A percentile compares a stretch with the other conserved stretches of the same genome.
phyloP scores from a whole-genome alignment of 2,329 filamentous ascomycete genomes.

The Aspergillus neotritici region DNA sequence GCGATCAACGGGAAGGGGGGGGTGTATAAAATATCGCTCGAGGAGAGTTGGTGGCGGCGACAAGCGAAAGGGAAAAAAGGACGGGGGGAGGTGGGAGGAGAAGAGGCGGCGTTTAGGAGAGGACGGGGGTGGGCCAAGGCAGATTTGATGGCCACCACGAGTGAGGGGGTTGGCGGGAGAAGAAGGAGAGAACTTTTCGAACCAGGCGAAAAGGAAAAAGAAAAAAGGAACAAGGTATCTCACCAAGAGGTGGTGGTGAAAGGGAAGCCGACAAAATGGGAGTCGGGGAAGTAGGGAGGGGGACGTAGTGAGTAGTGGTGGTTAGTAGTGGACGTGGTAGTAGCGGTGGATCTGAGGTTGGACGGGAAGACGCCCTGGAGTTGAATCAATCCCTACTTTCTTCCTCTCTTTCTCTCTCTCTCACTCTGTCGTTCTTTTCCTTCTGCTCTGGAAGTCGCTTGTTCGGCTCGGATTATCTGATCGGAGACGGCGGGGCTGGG shows the following conservation, averaged over 20 bases:
- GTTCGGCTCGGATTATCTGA: constrained; percentile 33
- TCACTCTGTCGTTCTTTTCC: background rate
- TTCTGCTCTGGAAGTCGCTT: constrained; percentile 28
- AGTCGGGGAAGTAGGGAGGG: constrained; percentile 8
- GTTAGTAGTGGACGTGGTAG: constrained; percentile 15
- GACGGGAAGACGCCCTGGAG: constrained; percentile 20
- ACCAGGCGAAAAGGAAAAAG: too few species aligned
- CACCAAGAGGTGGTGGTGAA: background rate
- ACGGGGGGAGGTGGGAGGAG: background rate
- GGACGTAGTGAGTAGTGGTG: constrained; percentile 10
- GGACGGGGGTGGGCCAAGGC: constrained; percentile 7
- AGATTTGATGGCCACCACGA: constrained; percentile 3
- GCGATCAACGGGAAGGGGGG: too few species aligned
- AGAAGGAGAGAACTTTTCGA: background rate
- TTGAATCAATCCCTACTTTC: constrained; percentile 14
- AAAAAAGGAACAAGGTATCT: background rate
- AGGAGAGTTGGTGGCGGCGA: background rate
- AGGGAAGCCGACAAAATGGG: constrained; percentile 3
- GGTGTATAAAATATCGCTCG: background rate
- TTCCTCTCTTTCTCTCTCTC: too few species aligned
- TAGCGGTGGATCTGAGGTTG: constrained; percentile 27
- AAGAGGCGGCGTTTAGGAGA: constrained; percentile 15
- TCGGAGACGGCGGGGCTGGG: constrained; percentile 28
- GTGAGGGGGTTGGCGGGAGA: constrained; percentile 6
- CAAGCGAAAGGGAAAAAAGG: constrained; percentile 17